phyloP scores from a whole-genome alignment of 306 rosid species.

The Fragaria iinumae region DNA sequence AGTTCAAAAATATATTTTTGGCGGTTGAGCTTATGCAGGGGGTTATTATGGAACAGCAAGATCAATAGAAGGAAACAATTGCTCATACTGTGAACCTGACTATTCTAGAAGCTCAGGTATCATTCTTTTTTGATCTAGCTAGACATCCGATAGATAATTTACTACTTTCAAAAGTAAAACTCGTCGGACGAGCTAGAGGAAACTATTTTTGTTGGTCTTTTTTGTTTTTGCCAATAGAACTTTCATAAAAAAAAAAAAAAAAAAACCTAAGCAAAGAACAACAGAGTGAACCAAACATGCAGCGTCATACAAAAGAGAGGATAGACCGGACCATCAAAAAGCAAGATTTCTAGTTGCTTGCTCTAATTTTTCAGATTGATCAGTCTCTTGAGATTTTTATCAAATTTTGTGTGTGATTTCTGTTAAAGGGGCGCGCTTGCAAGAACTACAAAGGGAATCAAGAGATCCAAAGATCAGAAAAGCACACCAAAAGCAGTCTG shows the following conservation, averaged over 20 bases:
- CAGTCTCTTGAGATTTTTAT: background rate
- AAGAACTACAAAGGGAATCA: background rate
- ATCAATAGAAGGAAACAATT: background rate
- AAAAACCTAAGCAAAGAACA: too few relatives aligned
- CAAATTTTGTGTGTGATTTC: background rate
- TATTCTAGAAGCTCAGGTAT: background rate
- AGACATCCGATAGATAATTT: too few relatives aligned
- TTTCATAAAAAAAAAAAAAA: too few relatives aligned
- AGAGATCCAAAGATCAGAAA: background rate
- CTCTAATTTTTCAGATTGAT: background rate
- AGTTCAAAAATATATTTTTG: background rate
- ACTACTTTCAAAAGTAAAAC: too few relatives aligned
- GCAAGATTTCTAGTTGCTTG: too few relatives aligned
- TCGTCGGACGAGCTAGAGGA: too few relatives aligned
- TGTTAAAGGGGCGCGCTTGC: background rate
- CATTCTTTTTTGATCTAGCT: background rate
- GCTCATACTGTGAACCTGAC: background rate
- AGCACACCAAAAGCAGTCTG: background rate
- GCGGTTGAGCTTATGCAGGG: background rate
- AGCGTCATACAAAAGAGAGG: too few relatives aligned
- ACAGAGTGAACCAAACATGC: too few relatives aligned
- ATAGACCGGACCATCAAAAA: too few relatives aligned
- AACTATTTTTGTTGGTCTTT: too few relatives aligned
- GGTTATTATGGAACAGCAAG: background rate
- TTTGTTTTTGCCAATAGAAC: too few relatives aligned